Evolutionary conservation across 257 asterid species (phyloP), one percentile per base, ranked within the genome.

Genomic region (Fraxinus anomala): DNA sequence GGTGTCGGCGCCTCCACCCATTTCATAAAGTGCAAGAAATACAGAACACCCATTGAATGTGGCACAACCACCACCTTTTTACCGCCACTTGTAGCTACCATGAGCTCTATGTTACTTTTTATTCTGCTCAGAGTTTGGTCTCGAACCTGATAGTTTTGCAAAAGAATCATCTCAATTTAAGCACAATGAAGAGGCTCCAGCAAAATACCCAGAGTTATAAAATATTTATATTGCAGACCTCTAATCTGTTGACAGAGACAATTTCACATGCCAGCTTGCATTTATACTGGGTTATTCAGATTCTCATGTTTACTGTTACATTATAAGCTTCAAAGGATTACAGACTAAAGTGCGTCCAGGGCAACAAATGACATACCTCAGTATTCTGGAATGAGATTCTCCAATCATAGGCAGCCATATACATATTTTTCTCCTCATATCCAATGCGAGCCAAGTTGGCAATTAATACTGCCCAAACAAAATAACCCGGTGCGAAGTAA

Each of bases 391-490:
- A 92, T 39, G 97, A 86, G 47, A 92, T 85, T 83, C 97, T 89
- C 97, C 97, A 92, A 88, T 92, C 97, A 83, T 92, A 92, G 73
- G 94, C 97, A 70, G 94, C 97, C 97, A 90, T 92, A 72, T 84
- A 89, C 97, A 92, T 89, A 76, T 89, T 92, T 84, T 92, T 92
- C 85, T 92, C 96, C 82, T 92, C 97, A 65, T 92, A 92, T 82
- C 97, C 97, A 30, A 92, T 90, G 73, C 89, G 94, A 70, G 97
- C 97, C 88, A 92, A 86, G 87, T 92, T 92, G 76, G 94, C 92
- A 68, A 89, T 89, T 76, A 92, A 86, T 80, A 90, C 94, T 76
- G 96, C 96, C 97, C 97, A 92, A 36, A 90, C 97, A 81, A 92
- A 92, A 82, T 90, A 92, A 73, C 96, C 97, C 6, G 93, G 92